A percentile compares a stretch with the other conserved stretches of the same genome.
These are phyloP conservation scores for Buxus sempervirens DNA, from an alignment of 164 flowering plant genomes.

Conservation along the genomic window DNA sequence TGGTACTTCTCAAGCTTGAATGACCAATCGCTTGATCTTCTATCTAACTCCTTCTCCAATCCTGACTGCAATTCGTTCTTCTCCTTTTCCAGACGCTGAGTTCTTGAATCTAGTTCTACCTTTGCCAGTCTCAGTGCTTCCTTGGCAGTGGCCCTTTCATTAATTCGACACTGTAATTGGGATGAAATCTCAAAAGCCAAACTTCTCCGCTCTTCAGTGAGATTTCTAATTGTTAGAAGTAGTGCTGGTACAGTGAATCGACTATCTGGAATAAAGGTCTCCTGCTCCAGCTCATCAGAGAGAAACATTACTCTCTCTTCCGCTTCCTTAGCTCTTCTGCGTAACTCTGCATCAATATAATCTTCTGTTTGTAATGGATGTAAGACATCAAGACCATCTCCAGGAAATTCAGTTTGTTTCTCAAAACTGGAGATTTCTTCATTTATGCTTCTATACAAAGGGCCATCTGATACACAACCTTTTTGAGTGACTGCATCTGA, in stretches of 20 bases:
- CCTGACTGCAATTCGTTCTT: slow-evolving; percentile 64
- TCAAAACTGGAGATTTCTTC: slow-evolving; percentile 20
- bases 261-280: slow-evolving; percentile 32
- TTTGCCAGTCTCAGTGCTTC: slow-evolving; percentile 48
- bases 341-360: slow-evolving; percentile 43
- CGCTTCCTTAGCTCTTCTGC: slow-evolving; percentile 52
- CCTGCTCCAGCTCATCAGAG: slow-evolving; percentile 59
- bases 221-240: slow-evolving; percentile 44
- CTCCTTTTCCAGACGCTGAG: slow-evolving; percentile 65
- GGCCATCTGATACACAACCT: slow-evolving; percentile 23
- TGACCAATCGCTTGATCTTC: slow-evolving; percentile 89
- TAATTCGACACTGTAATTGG: slow-evolving; percentile 47
- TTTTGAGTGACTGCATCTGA: slow-evolving; percentile 22
- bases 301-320: slow-evolving; percentile 53
- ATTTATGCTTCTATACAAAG: slow-evolving; percentile 17
- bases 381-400: slow-evolving; percentile 16
- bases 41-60: slow-evolving; percentile 81
- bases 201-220: slow-evolving; percentile 48
- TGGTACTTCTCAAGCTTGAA: slow-evolving; percentile 73
- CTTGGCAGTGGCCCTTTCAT: slow-evolving; percentile 51
- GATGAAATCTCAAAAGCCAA: slow-evolving; percentile 70
- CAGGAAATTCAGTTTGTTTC: slow-evolving; percentile 16
- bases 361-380: slow-evolving; percentile 30
- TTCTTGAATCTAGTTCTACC: slow-evolving; percentile 43
- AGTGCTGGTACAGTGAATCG: slow-evolving; percentile 39